Conservation (phyloP, 352 stramenopile species). For the Lagenidium sp. region DNA sequence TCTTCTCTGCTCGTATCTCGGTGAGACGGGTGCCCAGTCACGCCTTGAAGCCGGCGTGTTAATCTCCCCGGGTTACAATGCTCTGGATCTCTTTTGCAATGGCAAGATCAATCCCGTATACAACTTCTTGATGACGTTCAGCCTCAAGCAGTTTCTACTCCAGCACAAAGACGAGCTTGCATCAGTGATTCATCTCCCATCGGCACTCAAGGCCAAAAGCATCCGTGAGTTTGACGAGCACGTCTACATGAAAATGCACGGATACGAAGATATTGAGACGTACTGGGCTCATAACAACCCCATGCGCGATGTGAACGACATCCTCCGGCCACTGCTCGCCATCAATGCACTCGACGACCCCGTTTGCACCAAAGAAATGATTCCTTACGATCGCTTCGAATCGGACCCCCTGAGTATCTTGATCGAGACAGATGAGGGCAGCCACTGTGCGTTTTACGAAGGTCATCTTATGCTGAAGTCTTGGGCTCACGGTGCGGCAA, state of each 20-base stretch:
- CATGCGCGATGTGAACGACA: constrained; percentile 49
- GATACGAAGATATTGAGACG: constrained; percentile 43
- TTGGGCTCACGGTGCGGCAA: constrained; percentile 44
- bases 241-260: constrained; percentile 78
- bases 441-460: constrained; percentile 75
- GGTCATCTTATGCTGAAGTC: constrained; percentile 47
- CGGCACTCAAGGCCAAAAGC: constrained; percentile 33
- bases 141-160: constrained; percentile 55
- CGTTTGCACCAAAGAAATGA: constrained; percentile 68
- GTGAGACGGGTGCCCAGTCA: constrained; percentile 42
- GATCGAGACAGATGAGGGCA: constrained; percentile 40
- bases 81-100: constrained; percentile 57
- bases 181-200: constrained; percentile 33
- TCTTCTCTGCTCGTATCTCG: constrained; percentile 62
- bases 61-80: constrained; percentile 73
- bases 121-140: constrained; percentile 73
- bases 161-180: constrained; percentile 32
- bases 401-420: constrained; percentile 44
- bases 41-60: constrained; percentile 45
- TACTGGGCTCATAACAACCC: constrained; percentile 79
- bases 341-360: constrained; percentile 78
- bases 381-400: constrained; percentile 47
- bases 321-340: constrained; percentile 51
- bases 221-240: constrained; percentile 68
- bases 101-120: constrained; percentile 63